phyloP scores from a whole-genome alignment of 2,329 filamentous ascomycete genomes.

The Dactylellina sp. region DNA sequence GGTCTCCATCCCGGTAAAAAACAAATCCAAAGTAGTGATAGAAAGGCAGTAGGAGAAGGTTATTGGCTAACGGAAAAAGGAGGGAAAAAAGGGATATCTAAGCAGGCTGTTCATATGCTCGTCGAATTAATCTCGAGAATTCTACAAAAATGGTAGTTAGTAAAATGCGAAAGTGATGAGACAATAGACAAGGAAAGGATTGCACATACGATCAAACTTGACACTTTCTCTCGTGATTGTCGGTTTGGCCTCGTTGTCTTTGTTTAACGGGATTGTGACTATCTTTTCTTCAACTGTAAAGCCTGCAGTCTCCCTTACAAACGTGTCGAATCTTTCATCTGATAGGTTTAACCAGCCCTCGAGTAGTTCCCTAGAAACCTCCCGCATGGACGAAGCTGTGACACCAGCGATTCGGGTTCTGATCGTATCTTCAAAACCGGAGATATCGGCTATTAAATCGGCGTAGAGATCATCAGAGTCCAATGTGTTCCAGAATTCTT shows the following conservation, averaged over 20 bases:
- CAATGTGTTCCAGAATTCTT: conserved; percentile 90
- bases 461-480: conserved; percentile 96
- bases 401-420: conserved; percentile 89
- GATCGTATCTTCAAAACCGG: conserved; percentile 94
- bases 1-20: conserved; percentile 12
- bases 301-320: conserved; percentile 84
- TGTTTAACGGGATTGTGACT: conserved; percentile 87
- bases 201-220: conserved; percentile 76
- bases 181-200: not conserved
- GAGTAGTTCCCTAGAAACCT: conserved; percentile 75
- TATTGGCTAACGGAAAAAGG: too few relatives aligned
- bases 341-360: conserved; percentile 80
- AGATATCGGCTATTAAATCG: conserved; percentile 92
- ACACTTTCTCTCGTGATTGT: conserved; percentile 96
- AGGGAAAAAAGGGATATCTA: conserved; percentile 62
- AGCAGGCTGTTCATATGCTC: conserved; percentile 85
- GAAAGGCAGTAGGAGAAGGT: not conserved
- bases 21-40: too few relatives aligned
- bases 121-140: conserved; percentile 81
- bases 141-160: conserved; percentile 62
- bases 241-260: conserved; percentile 97
- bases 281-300: conserved; percentile 78
- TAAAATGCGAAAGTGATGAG: not conserved
- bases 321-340: conserved; percentile 77
- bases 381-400: conserved; percentile 82